Conservation (phyloP, 1,139 yeast species). For the Protomyces macrosporus region DNA sequence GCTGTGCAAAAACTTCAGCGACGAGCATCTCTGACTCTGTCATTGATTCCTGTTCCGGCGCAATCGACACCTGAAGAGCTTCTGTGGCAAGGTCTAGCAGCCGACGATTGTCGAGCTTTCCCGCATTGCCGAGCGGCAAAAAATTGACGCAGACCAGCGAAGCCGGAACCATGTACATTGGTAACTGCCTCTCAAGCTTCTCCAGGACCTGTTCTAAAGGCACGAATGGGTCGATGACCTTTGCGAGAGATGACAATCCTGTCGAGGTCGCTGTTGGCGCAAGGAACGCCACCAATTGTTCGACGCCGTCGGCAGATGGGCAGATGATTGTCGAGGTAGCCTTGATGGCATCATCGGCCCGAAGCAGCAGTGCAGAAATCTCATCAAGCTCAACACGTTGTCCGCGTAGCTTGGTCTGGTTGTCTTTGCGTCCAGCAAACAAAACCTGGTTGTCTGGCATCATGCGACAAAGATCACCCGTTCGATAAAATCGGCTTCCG, state of each 20-base stretch:
- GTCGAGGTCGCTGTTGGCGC: constrained; percentile 26
- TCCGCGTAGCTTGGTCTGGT: constrained; percentile 33
- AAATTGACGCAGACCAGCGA: constrained; percentile 26
- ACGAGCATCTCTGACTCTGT: neutral
- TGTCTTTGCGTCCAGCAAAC: constrained; percentile 32
- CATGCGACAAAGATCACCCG: constrained; percentile 34
- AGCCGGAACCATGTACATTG: constrained; percentile 33
- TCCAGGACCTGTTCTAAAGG: neutral
- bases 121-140: constrained; percentile 32
- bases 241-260: neutral
- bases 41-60: neutral
- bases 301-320: constrained; percentile 23
- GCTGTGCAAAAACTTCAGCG: constrained; percentile 23
- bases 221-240: neutral
- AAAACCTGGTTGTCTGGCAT: constrained; percentile 29
- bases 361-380: constrained; percentile 26
- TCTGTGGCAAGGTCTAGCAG: constrained; percentile 12
- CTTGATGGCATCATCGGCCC: constrained; percentile 5
- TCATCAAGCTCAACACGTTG: constrained; percentile 34
- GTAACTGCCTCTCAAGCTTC: constrained; percentile 27
- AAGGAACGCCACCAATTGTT: constrained; percentile 31
- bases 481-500: constrained; percentile 29
- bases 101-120: constrained; percentile 29
- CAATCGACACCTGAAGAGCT: neutral
- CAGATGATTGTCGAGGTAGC: constrained; percentile 29